phyloP scores from a whole-genome alignment of 306 rosid genomes.

The Acacia melanoxylon region DNA sequence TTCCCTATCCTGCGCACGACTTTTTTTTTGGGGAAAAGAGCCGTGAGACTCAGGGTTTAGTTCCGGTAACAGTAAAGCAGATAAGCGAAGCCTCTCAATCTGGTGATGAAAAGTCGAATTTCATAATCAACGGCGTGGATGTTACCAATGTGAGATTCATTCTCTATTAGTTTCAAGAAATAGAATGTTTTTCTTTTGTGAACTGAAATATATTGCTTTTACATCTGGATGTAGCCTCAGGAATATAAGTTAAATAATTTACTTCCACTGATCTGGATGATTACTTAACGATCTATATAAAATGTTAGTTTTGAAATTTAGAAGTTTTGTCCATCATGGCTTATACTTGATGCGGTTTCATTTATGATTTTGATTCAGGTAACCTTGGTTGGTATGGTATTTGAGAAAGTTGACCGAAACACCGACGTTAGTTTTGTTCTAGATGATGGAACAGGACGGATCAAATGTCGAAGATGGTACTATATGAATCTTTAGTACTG shows the following conservation, averaged over 20 bases:
- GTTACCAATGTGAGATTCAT: constrained; percentile 61
- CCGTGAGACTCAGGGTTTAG: constrained; percentile 71
- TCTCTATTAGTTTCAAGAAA: background rate
- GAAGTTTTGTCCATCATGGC: background rate
- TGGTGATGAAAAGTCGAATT: constrained; percentile 85
- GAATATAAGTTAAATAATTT: background rate
- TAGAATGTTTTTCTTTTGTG: too few relatives aligned
- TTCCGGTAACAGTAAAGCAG: constrained; percentile 93
- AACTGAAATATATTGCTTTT: background rate
- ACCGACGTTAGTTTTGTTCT: constrained; percentile 65
- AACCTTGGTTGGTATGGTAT: constrained; percentile 62
- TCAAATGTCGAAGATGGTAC: constrained; percentile 90
- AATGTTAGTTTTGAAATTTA: background rate
- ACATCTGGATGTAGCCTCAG: background rate
- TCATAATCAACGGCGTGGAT: constrained; percentile 70
- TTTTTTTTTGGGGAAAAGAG: constrained; percentile 34
- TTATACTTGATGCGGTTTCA: background rate
- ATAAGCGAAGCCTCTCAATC: constrained; percentile 78
- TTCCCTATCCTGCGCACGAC: background rate
- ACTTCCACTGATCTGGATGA: background rate
- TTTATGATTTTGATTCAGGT: constrained; percentile 39
- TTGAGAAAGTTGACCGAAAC: constrained; percentile 70
- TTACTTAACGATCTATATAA: background rate
- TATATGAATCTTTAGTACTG: background rate
- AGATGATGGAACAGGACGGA: constrained; percentile 92